A percentile compares a stretch with the other conserved stretches of the same genome.
These are phyloP conservation scores for Acanthochlamys bracteata DNA, from an alignment of 106 monocot species.

Conservation along the genomic window DNA sequence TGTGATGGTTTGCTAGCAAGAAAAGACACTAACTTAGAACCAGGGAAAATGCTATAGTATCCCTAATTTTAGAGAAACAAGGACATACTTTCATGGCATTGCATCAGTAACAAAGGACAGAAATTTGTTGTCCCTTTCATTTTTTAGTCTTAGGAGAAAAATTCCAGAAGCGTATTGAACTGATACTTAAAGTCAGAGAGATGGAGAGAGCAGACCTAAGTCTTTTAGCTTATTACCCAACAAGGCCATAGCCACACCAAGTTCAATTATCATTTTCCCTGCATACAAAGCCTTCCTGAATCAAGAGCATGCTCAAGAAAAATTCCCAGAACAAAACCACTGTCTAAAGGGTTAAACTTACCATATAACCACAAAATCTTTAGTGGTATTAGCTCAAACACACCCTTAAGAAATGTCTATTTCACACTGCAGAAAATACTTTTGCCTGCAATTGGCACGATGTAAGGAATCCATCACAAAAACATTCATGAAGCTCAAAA, in stretches of 20 bases:
- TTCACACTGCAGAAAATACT: too few species aligned
- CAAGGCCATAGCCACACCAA: slow-evolving; percentile 88
- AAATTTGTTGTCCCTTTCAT: background rate
- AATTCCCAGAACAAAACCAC: slow-evolving; percentile 83
- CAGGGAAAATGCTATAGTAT: too few species aligned
- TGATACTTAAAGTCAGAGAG: background rate
- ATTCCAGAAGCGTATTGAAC: background rate
- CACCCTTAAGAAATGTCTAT: too few species aligned
- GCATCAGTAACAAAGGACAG: background rate
- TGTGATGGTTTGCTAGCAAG: background rate
- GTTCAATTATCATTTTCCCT: slow-evolving; percentile 63
- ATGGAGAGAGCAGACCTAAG: background rate
- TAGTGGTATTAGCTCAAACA: too few species aligned
- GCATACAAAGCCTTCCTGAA: slow-evolving; percentile 30
- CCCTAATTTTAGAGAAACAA: too few species aligned
- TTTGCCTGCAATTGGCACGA: too few species aligned
- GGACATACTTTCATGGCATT: too few species aligned
- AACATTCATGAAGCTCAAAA: too few species aligned
- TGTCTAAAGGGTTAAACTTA: too few species aligned
- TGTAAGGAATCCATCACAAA: too few species aligned
- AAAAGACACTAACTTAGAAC: background rate
- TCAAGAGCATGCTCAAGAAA: slow-evolving; percentile 91
- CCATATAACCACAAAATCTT: too few species aligned
- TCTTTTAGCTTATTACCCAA: slow-evolving; percentile 32
- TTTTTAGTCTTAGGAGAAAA: background rate